A percentile compares a stretch with the other conserved stretches of the same genome.
phyloP scores from a whole-genome alignment of 768 basidiomycete species.

The Trametopsis cervina region DNA sequence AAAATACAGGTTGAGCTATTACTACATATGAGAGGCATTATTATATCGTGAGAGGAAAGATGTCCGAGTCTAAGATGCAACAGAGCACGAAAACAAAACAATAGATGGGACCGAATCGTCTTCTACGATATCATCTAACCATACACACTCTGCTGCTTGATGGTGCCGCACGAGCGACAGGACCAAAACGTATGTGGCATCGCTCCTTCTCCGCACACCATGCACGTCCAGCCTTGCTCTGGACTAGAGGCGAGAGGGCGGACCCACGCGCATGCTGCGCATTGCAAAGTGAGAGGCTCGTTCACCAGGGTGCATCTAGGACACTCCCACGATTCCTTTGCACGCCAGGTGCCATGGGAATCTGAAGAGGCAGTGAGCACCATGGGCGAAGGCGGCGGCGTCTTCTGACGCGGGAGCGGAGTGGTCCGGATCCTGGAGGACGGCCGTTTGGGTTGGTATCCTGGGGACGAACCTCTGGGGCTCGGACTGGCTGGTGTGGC shows the following conservation, averaged over 20 bases:
- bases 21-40: neutral
- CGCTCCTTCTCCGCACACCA: slow-evolving; percentile 52
- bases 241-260: slow-evolving; percentile 23
- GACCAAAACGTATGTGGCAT: slow-evolving; percentile 68
- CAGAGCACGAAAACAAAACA: too few species aligned
- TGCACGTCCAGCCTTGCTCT: slow-evolving; percentile 53
- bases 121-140: neutral
- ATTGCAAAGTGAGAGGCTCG: slow-evolving; percentile 37
- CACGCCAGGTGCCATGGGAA: slow-evolving; percentile 2
- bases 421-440: neutral
- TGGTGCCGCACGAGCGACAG: slow-evolving; percentile 63
- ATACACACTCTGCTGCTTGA: slow-evolving; percentile 36
- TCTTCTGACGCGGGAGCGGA: neutral
- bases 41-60: neutral
- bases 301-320: slow-evolving; percentile 65
- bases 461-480: neutral
- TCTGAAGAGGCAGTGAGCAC: neutral
- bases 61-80: neutral
- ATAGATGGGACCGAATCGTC: too few species aligned
- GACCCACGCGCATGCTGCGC: slow-evolving; percentile 49
- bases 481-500: neutral
- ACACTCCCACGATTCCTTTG: slow-evolving; percentile 26
- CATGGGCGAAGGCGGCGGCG: slow-evolving; percentile 11
- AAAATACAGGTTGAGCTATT: neutral
- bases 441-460: neutral